Evolutionary conservation across 768 basidiomycete species (phyloP).

Genomic region (Leccinum incarnatum): DNA sequence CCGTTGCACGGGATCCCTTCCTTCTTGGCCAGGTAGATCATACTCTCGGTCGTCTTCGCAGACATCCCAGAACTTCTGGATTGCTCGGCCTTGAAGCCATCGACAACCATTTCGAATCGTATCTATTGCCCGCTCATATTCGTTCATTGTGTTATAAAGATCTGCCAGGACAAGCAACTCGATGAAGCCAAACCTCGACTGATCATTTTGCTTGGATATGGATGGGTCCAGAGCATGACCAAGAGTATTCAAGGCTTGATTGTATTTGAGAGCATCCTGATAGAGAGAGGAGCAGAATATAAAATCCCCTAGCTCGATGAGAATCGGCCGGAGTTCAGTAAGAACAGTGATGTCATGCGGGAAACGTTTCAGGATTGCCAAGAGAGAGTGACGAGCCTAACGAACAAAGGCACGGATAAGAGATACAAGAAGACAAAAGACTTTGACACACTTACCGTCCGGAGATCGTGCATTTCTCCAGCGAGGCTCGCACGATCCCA

Average conservation of each 20-base stretch:
- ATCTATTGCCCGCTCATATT: constrained; percentile 64
- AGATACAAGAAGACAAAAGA: neutral
- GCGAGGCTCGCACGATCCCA: constrained; percentile 89
- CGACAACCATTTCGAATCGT: constrained; percentile 73
- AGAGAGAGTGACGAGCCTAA: constrained; percentile 29
- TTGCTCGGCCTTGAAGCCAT: constrained; percentile 85
- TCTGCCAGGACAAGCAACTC: constrained; percentile 87
- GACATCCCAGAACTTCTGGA: constrained; percentile 76
- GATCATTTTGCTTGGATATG: constrained; percentile 7
- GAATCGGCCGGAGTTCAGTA: constrained; percentile 62
- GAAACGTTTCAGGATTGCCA: constrained; percentile 27
- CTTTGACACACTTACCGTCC: constrained; percentile 47
- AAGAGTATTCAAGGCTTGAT: constrained; percentile 40
- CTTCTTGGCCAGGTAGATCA: constrained; percentile 58
- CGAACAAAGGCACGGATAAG: neutral
- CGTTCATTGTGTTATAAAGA: constrained; percentile 67
- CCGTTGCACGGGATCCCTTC: constrained; percentile 31
- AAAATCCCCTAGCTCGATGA: constrained; percentile 61
- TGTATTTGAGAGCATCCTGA: constrained; percentile 71
- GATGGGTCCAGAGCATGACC: constrained; percentile 41
- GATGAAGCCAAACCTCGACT: constrained; percentile 33
- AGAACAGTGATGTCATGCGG: constrained; percentile 78
- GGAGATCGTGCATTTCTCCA: constrained; percentile 67
- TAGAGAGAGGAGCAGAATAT: constrained; percentile 62
- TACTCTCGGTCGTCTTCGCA: constrained; percentile 89